Conservation (phyloP, 2,329 filamentous ascomycete species). For the Cladosporium sphaerospermum region DNA sequence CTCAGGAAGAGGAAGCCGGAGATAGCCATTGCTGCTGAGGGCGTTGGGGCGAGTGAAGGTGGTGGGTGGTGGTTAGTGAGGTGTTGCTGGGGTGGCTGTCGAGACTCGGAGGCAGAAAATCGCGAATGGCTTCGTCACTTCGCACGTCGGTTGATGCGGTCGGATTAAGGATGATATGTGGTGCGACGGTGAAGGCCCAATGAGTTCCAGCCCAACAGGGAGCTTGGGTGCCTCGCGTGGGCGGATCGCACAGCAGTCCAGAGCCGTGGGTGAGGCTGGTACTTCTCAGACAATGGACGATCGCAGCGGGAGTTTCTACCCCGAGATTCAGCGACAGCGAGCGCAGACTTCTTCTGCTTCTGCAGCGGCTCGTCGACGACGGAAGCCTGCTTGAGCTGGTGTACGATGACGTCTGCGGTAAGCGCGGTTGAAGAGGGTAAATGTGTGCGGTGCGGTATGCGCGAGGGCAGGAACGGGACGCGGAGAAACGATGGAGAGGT, state of each 20-base stretch:
- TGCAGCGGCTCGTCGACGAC: neutral
- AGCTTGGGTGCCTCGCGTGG: neutral
- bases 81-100: no score
- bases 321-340: neutral
- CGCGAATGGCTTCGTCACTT: neutral
- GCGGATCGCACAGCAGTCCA: neutral
- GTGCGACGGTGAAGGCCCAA: neutral
- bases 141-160: neutral
- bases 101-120: no score
- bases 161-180: neutral
- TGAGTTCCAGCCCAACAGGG: neutral
- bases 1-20: slow-evolving; percentile 56
- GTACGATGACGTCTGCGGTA: slow-evolving; percentile 11
- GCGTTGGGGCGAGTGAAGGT: neutral
- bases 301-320: neutral
- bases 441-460: neutral
- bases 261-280: slow-evolving; percentile 3
- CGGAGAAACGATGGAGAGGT: neutral
- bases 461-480: neutral
- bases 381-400: neutral
- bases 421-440: neutral
- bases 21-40: slow-evolving; percentile 35
- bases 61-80: neutral
- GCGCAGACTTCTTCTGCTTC: neutral
- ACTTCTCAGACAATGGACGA: neutral